A percentile compares a stretch with the other conserved stretches of the same genome.
These are phyloP conservation scores for Fusarium nelsonii DNA, from an alignment of 2,329 filamentous ascomycete genomes.

Conservation along the genomic window DNA sequence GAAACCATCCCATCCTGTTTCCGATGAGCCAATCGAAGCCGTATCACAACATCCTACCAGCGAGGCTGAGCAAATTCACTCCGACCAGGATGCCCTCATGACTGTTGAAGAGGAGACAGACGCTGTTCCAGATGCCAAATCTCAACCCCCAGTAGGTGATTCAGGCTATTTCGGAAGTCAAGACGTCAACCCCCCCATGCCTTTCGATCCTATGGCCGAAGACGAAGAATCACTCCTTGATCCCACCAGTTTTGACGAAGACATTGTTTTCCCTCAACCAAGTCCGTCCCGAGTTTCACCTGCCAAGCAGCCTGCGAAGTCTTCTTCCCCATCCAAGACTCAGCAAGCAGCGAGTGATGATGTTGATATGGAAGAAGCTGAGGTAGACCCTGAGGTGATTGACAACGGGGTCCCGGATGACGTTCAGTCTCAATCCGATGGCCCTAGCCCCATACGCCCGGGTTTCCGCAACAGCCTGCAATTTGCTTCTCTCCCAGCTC, in stretches of 20 bases:
- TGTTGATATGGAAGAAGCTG: slow-evolving; percentile 22
- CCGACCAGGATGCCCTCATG: slow-evolving; percentile 29
- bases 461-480: slow-evolving; percentile 91
- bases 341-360: slow-evolving; percentile 2
- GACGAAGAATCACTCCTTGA: slow-evolving; percentile 39
- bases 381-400: slow-evolving; percentile 26
- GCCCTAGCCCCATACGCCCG: slow-evolving; percentile 79
- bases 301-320: slow-evolving; percentile 3
- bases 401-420: slow-evolving; percentile 55
- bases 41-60: slow-evolving; percentile 14
- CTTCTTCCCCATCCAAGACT: slow-evolving; percentile 53
- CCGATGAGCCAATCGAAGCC: slow-evolving; percentile 14
- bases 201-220: slow-evolving; percentile 41
- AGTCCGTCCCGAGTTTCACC: slow-evolving; percentile 42
- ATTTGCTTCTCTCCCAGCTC: slow-evolving; percentile 91
- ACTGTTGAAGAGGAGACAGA: slow-evolving; percentile 6
- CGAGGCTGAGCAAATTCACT: slow-evolving; percentile 14
- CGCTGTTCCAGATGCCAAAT: slow-evolving; percentile 5
- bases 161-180: slow-evolving; percentile 81
- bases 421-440: slow-evolving; percentile 72
- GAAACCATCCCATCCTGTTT: slow-evolving; percentile 41
- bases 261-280: slow-evolving; percentile 34
- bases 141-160: slow-evolving; percentile 56
- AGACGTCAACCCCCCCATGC: slow-evolving; percentile 48
- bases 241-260: slow-evolving; percentile 32